Base-by-base conservation (phyloP, 2,329 filamentous ascomycete species). In the Microascus cirrosus region DNA sequence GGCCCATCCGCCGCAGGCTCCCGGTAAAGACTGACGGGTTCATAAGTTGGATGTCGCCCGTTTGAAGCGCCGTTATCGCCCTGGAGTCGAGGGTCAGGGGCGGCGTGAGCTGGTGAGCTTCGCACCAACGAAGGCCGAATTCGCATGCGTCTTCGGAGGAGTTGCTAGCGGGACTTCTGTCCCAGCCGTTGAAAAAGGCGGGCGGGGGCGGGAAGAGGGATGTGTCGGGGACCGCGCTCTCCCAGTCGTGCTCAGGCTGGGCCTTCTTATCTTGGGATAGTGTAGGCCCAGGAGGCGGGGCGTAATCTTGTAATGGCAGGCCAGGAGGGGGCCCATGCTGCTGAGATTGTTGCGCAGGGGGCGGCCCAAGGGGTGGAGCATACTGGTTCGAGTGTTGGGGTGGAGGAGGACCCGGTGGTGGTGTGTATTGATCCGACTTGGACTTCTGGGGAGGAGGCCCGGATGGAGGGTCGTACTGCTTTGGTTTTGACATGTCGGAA, bases 131-230 rank as follows among this genome's bases (percentile, higher is more conserved):
- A 66, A 85, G 80, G 57, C 84, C 89, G 2, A 80, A 79, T 25
- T 82, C 78, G 60, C 85, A 83, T 60, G 89, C 81, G 55, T 77
- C 75, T 62, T 80, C 77, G 2, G 80, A 80, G 1, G 89, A 85
- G 69, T 93, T 93, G 66, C 82, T 84, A 2, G 85, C 79, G 0
- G 84, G 82, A 13, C 86, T 90, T 35, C 69, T 72, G 60, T 88
- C 82, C 65, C 83, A 83, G 54, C 81, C 81, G 57, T 71, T 72
- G 69, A 83, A 84, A 66, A 90, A 78, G 34, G 80, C 79, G 0
- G 88, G 88, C 1, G 88, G 88, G 0, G 87, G 87, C 1, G 87
- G 87, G 51, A 91, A 81, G 11, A 88, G 77, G 1, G 86, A 77
- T 1, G 83, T 90, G 68, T 91, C 87, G 0, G 87, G 86, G 1